Conservation (phyloP, 768 basidiomycete genomes). For the Pilatotrama ljubarskyi region DNA sequence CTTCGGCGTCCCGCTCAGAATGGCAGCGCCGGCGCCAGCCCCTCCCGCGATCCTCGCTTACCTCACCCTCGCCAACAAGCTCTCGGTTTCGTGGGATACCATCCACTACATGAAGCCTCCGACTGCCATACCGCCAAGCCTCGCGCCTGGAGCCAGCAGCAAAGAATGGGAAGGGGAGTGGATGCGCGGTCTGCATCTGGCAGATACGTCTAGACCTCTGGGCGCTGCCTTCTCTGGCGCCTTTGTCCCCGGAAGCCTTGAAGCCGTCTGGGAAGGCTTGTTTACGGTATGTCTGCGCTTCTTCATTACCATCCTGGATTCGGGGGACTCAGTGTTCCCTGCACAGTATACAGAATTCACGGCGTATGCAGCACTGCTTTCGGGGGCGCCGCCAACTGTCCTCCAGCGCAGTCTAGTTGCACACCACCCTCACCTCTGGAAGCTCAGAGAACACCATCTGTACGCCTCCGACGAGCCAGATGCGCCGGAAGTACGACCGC, state of each 20-base stretch:
- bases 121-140: constrained; percentile 24
- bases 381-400: constrained; percentile 61
- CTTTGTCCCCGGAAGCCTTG: constrained; percentile 66
- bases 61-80: constrained; percentile 48
- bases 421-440: constrained; percentile 90
- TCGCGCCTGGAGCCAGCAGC: constrained; percentile 30
- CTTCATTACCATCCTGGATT: neutral
- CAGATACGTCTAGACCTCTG: constrained; percentile 33
- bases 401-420: constrained; percentile 78
- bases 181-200: constrained; percentile 37
- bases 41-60: constrained; percentile 73
- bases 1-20: constrained; percentile 33
- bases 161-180: constrained; percentile 74
- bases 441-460: constrained; percentile 75
- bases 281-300: constrained; percentile 56
- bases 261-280: constrained; percentile 79
- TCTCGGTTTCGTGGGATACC: constrained; percentile 25
- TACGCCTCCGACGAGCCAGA: constrained; percentile 32
- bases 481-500: constrained; percentile 30
- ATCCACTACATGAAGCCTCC: constrained; percentile 30
- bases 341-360: constrained; percentile 79
- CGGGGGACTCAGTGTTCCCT: neutral
- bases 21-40: constrained; percentile 62
- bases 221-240: constrained; percentile 41
- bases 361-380: constrained; percentile 76